These are phyloP conservation scores for Trametes sp. DNA, from an alignment of 1,284 basidiomycete species.

Conservation along the genomic window DNA sequence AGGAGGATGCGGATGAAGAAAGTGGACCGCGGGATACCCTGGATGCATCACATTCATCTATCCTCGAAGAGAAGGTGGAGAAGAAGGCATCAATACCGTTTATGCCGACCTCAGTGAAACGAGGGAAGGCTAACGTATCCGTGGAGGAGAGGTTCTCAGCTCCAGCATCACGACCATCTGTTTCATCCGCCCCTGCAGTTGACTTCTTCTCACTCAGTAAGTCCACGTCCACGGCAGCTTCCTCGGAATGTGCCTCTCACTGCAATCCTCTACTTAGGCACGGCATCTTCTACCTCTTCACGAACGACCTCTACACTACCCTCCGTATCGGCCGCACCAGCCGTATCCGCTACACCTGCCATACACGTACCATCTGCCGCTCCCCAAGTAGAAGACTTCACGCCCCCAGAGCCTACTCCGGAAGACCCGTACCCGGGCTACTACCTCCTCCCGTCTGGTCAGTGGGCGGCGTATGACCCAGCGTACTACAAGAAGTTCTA, in stretches of 20 bases:
- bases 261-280: constrained; percentile 11
- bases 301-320: constrained; percentile 29
- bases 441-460: constrained; percentile 83
- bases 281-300: constrained; percentile 28
- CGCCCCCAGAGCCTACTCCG: constrained; percentile 77
- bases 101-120: constrained; percentile 63
- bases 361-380: constrained; percentile 63
- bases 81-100: constrained; percentile 51
- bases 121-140: constrained; percentile 67
- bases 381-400: constrained; percentile 72
- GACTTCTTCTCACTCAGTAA: constrained; percentile 75
- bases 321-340: constrained; percentile 35
- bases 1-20: constrained; percentile 30
- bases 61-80: constrained; percentile 28
- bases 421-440: constrained; percentile 88
- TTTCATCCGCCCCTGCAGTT: constrained; percentile 50
- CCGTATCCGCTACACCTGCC: constrained; percentile 30
- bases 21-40: constrained; percentile 9
- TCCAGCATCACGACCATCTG: constrained; percentile 37
- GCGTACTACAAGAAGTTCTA: constrained; percentile 79
- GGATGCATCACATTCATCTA: constrained; percentile 18
- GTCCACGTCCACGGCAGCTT: constrained; percentile 1
- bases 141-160: constrained; percentile 57
- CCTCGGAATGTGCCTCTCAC: neutral
- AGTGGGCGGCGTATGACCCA: constrained; percentile 81